Base-by-base conservation (phyloP, 2,329 filamentous ascomycete genomes). In the Xenoacremonium recifei region DNA sequence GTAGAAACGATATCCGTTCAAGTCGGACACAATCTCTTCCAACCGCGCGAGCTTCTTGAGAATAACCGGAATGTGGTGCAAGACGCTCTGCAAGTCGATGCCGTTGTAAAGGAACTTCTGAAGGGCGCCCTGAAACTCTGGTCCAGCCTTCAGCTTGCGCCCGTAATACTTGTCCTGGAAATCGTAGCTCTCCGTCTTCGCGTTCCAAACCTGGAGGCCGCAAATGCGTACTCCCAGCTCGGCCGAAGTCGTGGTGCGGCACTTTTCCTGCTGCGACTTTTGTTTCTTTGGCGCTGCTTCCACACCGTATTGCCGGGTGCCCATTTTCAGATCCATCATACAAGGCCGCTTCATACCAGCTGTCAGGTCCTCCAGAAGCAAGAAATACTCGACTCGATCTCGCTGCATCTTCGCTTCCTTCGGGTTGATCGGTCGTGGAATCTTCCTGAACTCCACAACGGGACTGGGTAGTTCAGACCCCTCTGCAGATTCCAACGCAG, bases 121-220 rank as follows among this genome's bases (percentile, higher is more conserved):
- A 5, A 99, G 73, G 0, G 91, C 91, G 45, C 86, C 82, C 60
- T 95, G 88, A 58, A 99, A 97, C 60, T 97, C 89, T 3, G 78
- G 75, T 3, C 93, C 93, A 3, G 87, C 89, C 64, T 91, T 91
- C 23, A 99, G 72, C 54, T 89, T 82, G 40, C 93, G 85, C 2
- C 93, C 93, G 61, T 89, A 96, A 65, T 99, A 99, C 67, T 99
- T 99, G 76, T 99, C 93, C 62, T 95, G 87, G 61, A 97, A 99
- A n/a, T 91, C 75, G 60, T 96, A 96, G 35, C 80, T 83, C 59
- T 95, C 82, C 25, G 82, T 85, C 51, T 84, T 83, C 17, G 83
- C 84, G 60, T 97, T 92, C 89, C 92, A 99, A 1, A 95, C 89
- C 63, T 99, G 93, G 70, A 99, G 84, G 4, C 93, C 93, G 61